Evolutionary conservation across 768 basidiomycete species (phyloP), one percentile per base, ranked within the genome.

Genomic region (Leccinum aurantiacum): DNA sequence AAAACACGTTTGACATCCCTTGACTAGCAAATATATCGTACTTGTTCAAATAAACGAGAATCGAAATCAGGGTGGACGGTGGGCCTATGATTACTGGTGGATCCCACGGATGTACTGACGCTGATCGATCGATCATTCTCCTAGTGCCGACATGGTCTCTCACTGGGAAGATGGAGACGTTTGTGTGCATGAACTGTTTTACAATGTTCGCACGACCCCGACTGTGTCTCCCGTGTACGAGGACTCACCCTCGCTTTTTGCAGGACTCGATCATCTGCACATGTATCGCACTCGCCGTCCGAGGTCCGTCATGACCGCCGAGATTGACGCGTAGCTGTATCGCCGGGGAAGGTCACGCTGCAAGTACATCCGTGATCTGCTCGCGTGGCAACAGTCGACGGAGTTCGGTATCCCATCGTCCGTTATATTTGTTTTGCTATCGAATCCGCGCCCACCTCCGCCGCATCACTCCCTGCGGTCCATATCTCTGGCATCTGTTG

Each of bases 121-220:
- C 58, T 51, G 47, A 38, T 53, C 48, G 3, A 37, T 17, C 41
- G 47, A 38, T 53, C 48, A 5, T 38, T 14, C 38, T 57, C 58
- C 38, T 63, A 93, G 91, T 65, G 90, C 88, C 51, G 90, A 90
- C 72, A 84, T 94, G 76, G 83, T 82, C 53, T 91, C 89, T 62
- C 92, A 94, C 68, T 94, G 91, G 91, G 91, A 94, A 77, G 91
- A 93, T 63, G 83, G 84, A 55, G 92, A 94, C 69, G 78, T 81
- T 54, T 85, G 91, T 60, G 81, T 86, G 46, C 86, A 91, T 72
- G 91, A 93, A 74, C 79, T 93, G 70, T 91, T 82, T 75, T 79
- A 80, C 51, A 94, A 91, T 69, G 91, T 92, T 75, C 63, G 89
- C 77, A 54, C 56, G 48, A 37, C 27, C 27, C 61, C 48, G 46